Conservation (phyloP, 176 grass and related monocot genomes). For the Triticum timopheevii region DNA sequence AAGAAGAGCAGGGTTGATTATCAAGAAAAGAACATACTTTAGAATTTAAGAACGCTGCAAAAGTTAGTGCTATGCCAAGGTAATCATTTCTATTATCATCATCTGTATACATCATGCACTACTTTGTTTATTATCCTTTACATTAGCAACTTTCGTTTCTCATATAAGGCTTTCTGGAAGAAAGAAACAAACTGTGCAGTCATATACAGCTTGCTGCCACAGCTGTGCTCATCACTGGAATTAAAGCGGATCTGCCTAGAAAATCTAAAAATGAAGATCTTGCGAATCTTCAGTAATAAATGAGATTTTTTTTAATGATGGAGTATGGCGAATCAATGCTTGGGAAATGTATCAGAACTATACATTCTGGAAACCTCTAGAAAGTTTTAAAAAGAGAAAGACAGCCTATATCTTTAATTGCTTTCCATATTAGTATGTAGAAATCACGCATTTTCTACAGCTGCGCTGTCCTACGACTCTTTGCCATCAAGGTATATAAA, state of each 20-base stretch:
- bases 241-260: constrained; percentile 55
- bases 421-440: not conserved
- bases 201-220: constrained; percentile 85
- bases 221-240: constrained; percentile 71
- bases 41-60: constrained; percentile 70
- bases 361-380: not conserved
- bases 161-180: not conserved
- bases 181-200: constrained; percentile 23
- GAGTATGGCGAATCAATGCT: not conserved
- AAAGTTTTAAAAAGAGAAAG: constrained; percentile 11
- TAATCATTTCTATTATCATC: constrained; percentile 20
- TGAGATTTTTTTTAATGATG: not conserved
- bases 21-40: constrained; percentile 81
- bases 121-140: not conserved
- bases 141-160: not conserved
- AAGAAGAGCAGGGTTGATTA: constrained; percentile 72
- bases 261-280: constrained; percentile 78
- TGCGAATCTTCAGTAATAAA: constrained; percentile 35
- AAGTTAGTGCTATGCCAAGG: constrained; percentile 79
- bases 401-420: not conserved
- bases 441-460: not conserved
- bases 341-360: not conserved
- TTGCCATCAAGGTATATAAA: not conserved
- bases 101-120: not conserved
- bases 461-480: not conserved